Base-by-base conservation (phyloP, 140 eudicot genomes). In the Oenanthe javanica region DNA sequence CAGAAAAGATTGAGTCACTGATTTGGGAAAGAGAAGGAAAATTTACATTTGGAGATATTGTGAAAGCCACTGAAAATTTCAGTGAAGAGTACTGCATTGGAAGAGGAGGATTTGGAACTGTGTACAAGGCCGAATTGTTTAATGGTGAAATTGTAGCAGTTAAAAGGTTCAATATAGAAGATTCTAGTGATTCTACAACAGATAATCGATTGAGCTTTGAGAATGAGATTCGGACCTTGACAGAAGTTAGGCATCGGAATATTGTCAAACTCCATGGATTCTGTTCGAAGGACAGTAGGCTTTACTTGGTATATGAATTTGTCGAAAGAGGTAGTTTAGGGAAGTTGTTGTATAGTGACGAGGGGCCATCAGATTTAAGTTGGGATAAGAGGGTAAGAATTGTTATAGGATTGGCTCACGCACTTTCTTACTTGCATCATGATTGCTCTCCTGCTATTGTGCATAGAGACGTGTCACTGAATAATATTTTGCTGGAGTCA, bases 351-450 rank as follows among this genome's bases (percentile, higher is more conserved):
- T 82, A 89, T 23, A 83, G 86, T 21, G 89, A 75, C 27, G 83
- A 59, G 77, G 94, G 83, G 77, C 81, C 76, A 9, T 14, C 79
- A 46, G 88, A 89, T 43, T 85, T 92, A 25, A 83, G 82, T 70
- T 92, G 99, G 99, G 80, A 31, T 18, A 80, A 72, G 14, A 89
- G 97, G 88, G 83, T 95, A 77, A 86, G 76, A 46, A 90, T 95
- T 48, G 90, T 92, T 48, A 87, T 79, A 81, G 99, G 91, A 50
- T 67, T 94, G 27, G 97, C 97, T 7, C 97, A 94, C 66, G 97
- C 99, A 6, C 90, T 95, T 31, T 92, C 97, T 67, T 94, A 94
- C 89, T 87, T 94, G 96, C 98, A 94, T 79, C 92, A 92, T 79
- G 99, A 95, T 45, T 95, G 97, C 86, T 72, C 79, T 73, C 97